A percentile compares a stretch with the other conserved stretches of the same genome.
These are phyloP conservation scores for Calonectria montana DNA, from an alignment of 2,329 filamentous ascomycete genomes.

Conservation along the genomic window DNA sequence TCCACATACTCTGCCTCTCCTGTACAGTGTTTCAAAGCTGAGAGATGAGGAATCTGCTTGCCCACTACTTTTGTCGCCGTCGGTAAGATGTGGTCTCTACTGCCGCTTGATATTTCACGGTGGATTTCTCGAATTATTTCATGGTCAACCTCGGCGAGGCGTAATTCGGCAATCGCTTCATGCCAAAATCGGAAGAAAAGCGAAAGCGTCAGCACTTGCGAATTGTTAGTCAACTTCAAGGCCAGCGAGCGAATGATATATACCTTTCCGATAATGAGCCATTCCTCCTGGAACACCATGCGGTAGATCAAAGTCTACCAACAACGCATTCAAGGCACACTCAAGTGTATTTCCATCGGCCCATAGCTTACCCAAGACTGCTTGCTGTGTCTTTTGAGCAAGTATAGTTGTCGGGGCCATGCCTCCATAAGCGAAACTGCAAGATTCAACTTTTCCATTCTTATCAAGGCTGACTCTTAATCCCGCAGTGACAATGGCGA, in stretches of 20 bases:
- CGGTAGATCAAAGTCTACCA: conserved; percentile 13
- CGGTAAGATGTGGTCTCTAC: conserved; percentile 2
- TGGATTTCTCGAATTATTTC: conserved; percentile 80
- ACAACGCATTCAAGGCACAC: neutral
- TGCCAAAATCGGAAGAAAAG: conserved; percentile 26
- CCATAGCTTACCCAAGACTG: conserved; percentile 11
- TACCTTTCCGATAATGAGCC: conserved; percentile 22
- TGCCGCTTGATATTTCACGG: conserved; percentile 44
- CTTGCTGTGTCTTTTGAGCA: conserved; percentile 10
- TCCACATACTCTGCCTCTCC: conserved; percentile 93
- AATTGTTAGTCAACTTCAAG: neutral
- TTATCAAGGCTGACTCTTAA: conserved; percentile 68
- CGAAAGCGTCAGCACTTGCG: conserved; percentile 11
- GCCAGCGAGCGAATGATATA: no score
- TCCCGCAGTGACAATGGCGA: conserved; percentile 89
- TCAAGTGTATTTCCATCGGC: conserved; percentile 1
- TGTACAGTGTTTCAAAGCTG: conserved; percentile 87
- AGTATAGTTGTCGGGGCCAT: conserved; percentile 17
- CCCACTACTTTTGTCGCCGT: conserved; percentile 11
- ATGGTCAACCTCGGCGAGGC: conserved; percentile 59
- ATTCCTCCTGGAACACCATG: conserved; percentile 22
- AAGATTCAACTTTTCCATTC: conserved; percentile 6
- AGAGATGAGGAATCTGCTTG: conserved; percentile 74
- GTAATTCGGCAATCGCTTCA: conserved; percentile 5
- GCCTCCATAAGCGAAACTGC: conserved; percentile 15